Evolutionary conservation across 257 asterid genomes (phyloP).

Genomic region (Solanum chilense): DNA sequence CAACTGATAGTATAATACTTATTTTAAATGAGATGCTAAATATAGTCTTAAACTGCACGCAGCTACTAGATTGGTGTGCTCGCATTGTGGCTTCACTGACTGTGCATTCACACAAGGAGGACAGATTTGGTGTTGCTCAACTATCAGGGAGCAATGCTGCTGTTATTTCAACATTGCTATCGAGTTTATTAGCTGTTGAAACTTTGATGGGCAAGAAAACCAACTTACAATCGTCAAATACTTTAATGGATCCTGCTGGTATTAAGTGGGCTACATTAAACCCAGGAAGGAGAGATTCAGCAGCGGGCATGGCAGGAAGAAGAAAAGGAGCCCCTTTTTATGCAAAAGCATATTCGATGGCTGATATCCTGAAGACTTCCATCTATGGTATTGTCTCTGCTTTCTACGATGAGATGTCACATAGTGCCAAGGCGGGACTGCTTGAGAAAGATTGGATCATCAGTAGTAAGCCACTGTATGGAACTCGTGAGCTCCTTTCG

Average conservation of each 20-base stretch:
- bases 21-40: conserved; percentile 3
- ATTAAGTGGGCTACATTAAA: conserved; percentile 81
- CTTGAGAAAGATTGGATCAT: conserved; percentile 85
- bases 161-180: conserved; percentile 62
- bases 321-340: conserved; percentile 68
- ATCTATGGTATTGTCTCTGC: conserved; percentile 56
- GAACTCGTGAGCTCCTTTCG: conserved; percentile 63
- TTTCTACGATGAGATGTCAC: conserved; percentile 69
- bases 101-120: conserved; percentile 78
- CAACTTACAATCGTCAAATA: conserved; percentile 39
- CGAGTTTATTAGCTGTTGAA: conserved; percentile 73
- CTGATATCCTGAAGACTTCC: conserved; percentile 72
- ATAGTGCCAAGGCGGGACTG: conserved; percentile 52
- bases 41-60: conserved; percentile 18
- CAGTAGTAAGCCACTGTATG: conserved; percentile 57
- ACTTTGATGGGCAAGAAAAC: conserved; percentile 83
- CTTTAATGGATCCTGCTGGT: conserved; percentile 64
- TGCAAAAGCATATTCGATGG: conserved; percentile 63
- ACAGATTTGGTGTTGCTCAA: conserved; percentile 85
- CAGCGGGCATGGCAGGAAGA: conserved; percentile 42
- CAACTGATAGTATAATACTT: neutral
- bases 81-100: conserved; percentile 67
- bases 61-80: conserved; percentile 84
- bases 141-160: conserved; percentile 77
- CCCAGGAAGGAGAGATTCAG: conserved; percentile 58